phyloP scores from a whole-genome alignment of 1,139 yeast genomes.

The Pichia sp. region DNA sequence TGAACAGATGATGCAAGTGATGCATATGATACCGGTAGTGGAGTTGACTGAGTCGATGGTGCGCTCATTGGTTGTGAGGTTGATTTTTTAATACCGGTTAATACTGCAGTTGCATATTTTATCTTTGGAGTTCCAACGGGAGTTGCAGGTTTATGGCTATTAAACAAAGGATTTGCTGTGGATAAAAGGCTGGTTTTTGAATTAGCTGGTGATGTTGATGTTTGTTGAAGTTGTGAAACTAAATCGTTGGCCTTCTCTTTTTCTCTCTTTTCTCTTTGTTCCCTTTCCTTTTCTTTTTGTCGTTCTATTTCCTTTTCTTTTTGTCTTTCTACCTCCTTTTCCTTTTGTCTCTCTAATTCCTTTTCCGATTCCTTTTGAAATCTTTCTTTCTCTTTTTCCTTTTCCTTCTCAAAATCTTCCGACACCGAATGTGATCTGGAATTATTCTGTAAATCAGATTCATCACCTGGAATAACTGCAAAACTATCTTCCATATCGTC shows the following conservation, averaged over 20 bases:
- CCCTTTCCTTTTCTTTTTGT: neutral
- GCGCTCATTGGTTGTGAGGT: neutral
- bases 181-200: conserved; percentile 11
- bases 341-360: conserved; percentile 8
- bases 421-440: conserved; percentile 9
- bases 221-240: conserved; percentile 16
- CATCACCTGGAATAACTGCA: conserved; percentile 42
- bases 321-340: conserved; percentile 14
- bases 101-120: conserved; percentile 30
- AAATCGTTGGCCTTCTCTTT: neutral
- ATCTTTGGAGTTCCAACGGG: conserved; percentile 29
- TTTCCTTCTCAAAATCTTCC: conserved; percentile 8
- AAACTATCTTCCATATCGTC: conserved; percentile 56
- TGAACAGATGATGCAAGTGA: conserved; percentile 11
- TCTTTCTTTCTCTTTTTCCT: conserved; percentile 14
- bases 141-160: conserved; percentile 24
- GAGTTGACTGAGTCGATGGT: conserved; percentile 6
- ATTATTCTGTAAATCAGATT: conserved; percentile 17
- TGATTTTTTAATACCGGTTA: conserved; percentile 18
- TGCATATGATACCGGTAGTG: conserved; percentile 6
- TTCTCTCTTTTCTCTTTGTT: neutral
- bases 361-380: conserved; percentile 12
- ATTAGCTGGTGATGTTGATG: conserved; percentile 18
- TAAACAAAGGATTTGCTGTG: conserved; percentile 8
- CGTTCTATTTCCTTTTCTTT: conserved; percentile 5